phyloP scores from a whole-genome alignment of 2,329 filamentous ascomycete genomes.

The Trichophyton benhamiae region DNA sequence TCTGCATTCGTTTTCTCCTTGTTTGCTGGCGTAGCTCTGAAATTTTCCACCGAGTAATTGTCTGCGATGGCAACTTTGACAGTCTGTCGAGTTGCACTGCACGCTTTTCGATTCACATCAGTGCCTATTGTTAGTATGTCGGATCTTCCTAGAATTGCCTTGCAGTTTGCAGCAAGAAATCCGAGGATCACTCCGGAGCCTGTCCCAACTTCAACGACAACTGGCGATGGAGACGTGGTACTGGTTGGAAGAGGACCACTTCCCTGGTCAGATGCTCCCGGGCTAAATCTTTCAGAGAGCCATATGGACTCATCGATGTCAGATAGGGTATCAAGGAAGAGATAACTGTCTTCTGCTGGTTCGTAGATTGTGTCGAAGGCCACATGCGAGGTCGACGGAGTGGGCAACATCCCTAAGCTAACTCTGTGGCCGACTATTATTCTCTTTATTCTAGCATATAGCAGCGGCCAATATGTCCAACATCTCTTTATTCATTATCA shows the following conservation, averaged over 20 bases:
- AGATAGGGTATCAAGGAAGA: constrained; percentile 84
- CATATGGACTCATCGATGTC: constrained; percentile 55
- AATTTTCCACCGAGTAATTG: constrained; percentile 7
- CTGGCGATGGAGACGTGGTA: constrained; percentile 33
- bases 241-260: constrained; percentile 10
- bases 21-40: constrained; percentile 24
- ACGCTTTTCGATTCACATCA: constrained; percentile 79
- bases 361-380: constrained; percentile 83
- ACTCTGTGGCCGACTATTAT: neutral
- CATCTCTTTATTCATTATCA: neutral
- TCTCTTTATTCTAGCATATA: neutral
- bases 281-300: constrained; percentile 50
- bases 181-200: constrained; percentile 90
- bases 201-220: constrained; percentile 76
- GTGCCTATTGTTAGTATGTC: constrained; percentile 61
- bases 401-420: constrained; percentile 62
- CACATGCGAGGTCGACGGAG: constrained; percentile 85
- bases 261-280: constrained; percentile 1
- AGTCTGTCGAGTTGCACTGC: constrained; percentile 60
- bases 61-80: constrained; percentile 41
- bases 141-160: constrained; percentile 56
- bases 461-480: neutral
- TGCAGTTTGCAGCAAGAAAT: constrained; percentile 67
- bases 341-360: constrained; percentile 88
- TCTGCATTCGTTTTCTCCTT: constrained; percentile 13